Base-by-base conservation (phyloP, 139 green algal genomes). In the Yamagishiella unicocca region DNA sequence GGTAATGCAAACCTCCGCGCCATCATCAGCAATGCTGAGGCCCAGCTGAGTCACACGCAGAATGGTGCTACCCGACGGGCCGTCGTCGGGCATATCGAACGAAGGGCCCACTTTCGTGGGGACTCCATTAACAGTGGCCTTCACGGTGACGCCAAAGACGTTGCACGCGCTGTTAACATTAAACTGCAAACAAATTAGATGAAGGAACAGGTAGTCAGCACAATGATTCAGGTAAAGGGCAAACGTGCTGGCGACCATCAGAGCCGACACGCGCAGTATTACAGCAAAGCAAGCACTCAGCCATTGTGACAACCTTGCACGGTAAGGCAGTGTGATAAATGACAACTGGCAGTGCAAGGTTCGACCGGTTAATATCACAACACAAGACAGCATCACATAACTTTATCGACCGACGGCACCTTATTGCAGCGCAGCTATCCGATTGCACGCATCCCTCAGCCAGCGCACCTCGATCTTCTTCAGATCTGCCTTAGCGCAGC, bases 401-500 rank as follows among this genome's bases (percentile, higher is more conserved):
- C n/a, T n/a, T n/a, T n/a, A n/a, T n/a, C n/a, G n/a, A n/a, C n/a
- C n/a, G n/a, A n/a, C n/a, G n/a, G n/a, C n/a, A n/a, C n/a, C n/a
- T n/a, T n/a, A n/a, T n/a, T n/a, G n/a, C n/a, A n/a, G n/a, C n/a
- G n/a, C n/a, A n/a, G n/a, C n/a, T n/a, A n/a, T n/a, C n/a, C n/a
- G n/a, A n/a, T n/a, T n/a, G n/a, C n/a, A n/a, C n/a, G n/a, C n/a
- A n/a, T n/a, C n/a, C n/a, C n/a, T n/a, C n/a, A n/a, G n/a, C n/a
- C n/a, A n/a, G n/a, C 76, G 19, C 76, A 83, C 76, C 76, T 83
- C 76, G 29, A 83, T 31, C 76, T 83, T 83, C 55, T 71, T 72
- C 6, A 83, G 37, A 12, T 83, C 76, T 2, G 76, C 76, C 55
- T 83, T 53, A 25, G 46, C 5, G 46, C 54, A 71, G 54, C 74